Conservation (phyloP, 2,329 filamentous ascomycete genomes). For the Pseudogymnoascus sp. region DNA sequence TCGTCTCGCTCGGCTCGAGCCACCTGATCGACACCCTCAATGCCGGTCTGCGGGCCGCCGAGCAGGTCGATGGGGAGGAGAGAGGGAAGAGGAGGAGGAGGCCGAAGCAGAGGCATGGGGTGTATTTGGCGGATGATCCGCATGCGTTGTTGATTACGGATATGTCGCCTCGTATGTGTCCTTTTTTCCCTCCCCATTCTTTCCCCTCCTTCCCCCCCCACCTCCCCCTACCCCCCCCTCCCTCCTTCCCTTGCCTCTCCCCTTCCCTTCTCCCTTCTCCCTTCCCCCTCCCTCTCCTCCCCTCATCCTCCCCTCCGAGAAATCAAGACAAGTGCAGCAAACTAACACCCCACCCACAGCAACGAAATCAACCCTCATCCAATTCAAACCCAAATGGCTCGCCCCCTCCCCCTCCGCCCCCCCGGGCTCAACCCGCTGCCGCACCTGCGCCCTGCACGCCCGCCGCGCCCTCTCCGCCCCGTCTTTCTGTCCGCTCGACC, state of each 20-base stretch:
- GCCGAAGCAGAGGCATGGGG: constrained; percentile 39
- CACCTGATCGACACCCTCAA: constrained; percentile 43
- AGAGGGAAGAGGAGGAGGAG: no score
- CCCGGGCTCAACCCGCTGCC: constrained; percentile 51
- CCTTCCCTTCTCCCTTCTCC: neutral
- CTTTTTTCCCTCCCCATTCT: neutral
- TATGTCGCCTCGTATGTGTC: constrained; percentile 48
- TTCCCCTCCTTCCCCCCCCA: no score
- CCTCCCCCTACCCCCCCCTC: neutral
- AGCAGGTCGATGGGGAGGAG: no score
- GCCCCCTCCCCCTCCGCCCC: constrained; percentile 67
- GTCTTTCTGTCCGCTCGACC: constrained; percentile 56
- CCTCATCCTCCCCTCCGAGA: no score
- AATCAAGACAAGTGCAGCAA: neutral
- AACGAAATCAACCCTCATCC: constrained; percentile 40
- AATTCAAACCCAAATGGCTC: constrained; percentile 84
- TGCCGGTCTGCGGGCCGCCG: constrained; percentile 40
- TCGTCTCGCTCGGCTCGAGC: constrained; percentile 39
- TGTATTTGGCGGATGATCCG: constrained; percentile 46
- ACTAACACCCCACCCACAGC: constrained; percentile 6
- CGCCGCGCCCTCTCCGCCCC: constrained; percentile 14
- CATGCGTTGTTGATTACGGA: constrained; percentile 66
- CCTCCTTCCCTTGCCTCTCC: neutral
- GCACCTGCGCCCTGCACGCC: constrained; percentile 55
- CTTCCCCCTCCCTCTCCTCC: neutral